Evolutionary conservation across 176 grass and related monocot genomes (phyloP).

Genomic region (Eremochloa ophiuroides): DNA sequence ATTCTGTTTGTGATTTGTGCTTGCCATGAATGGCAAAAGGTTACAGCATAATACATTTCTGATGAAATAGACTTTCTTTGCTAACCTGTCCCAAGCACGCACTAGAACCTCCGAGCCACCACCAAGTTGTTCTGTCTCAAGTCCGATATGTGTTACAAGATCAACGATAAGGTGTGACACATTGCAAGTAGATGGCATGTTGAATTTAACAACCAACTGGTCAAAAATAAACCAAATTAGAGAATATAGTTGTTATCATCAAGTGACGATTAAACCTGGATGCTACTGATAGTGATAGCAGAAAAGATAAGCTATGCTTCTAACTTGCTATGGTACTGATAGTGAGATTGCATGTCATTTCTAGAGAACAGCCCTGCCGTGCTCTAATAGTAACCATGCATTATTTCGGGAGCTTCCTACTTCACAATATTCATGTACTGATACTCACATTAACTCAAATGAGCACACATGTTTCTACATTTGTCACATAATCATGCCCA

Average conservation of each 20-base stretch:
- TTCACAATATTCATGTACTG: background rate
- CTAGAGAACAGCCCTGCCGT: background rate
- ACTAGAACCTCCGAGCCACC: conserved; percentile 61
- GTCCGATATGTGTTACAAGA: conserved; percentile 56
- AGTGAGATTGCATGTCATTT: conserved; percentile 4
- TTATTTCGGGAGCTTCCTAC: background rate
- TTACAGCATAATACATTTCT: background rate
- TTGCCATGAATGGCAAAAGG: conserved; percentile 7
- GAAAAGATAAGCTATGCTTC: background rate
- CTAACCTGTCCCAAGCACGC: conserved; percentile 85
- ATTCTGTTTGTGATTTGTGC: background rate
- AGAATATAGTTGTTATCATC: background rate
- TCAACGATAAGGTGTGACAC: conserved; percentile 59
- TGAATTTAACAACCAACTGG: conserved; percentile 76
- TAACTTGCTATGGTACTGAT: background rate
- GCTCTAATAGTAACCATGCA: background rate
- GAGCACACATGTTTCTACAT: background rate
- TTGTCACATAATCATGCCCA: background rate
- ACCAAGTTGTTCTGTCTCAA: conserved; percentile 43
- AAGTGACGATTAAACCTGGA: background rate
- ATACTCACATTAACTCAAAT: background rate
- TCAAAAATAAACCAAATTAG: background rate
- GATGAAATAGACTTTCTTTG: background rate
- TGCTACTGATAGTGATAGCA: background rate
- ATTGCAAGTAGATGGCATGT: conserved; percentile 55